These are phyloP conservation scores for Aquilaria yunnanensis DNA, from an alignment of 345 rosid genomes.

Conservation along the genomic window DNA sequence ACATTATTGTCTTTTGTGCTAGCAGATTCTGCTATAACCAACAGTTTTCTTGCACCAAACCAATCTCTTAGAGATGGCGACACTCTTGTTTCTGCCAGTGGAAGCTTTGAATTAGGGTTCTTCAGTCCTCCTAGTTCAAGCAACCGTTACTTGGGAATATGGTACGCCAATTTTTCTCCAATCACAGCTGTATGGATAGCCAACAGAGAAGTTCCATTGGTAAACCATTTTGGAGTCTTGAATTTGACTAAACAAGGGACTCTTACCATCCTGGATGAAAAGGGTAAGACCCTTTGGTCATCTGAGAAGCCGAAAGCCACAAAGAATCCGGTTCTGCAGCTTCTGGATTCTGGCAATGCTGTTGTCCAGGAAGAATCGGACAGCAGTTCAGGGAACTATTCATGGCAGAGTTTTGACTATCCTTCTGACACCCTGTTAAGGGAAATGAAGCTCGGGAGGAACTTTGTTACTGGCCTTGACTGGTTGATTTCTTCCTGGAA, in stretches of 20 bases:
- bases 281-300: conserved; percentile 22
- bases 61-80: too few relatives aligned
- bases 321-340: conserved; percentile 27
- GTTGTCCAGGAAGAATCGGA: conserved; percentile 20
- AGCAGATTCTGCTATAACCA: not conserved
- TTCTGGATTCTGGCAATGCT: conserved; percentile 37
- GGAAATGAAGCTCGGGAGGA: conserved; percentile 36
- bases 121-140: too few relatives aligned
- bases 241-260: too few relatives aligned
- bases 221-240: too few relatives aligned
- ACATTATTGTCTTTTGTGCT: conserved; percentile 13
- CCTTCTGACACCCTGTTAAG: conserved; percentile 31
- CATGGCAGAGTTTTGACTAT: conserved; percentile 50
- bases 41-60: too few relatives aligned
- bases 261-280: too few relatives aligned
- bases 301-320: conserved; percentile 3
- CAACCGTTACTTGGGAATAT: too few relatives aligned
- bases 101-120: too few relatives aligned
- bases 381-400: not conserved
- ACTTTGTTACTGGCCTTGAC: not conserved
- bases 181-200: too few relatives aligned
- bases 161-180: too few relatives aligned
- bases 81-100: too few relatives aligned
- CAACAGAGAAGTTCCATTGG: too few relatives aligned
- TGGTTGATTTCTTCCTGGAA: conserved; percentile 29